Base-by-base conservation (phyloP, 2,329 filamentous ascomycete species). In the Paecilomyces fulvus region DNA sequence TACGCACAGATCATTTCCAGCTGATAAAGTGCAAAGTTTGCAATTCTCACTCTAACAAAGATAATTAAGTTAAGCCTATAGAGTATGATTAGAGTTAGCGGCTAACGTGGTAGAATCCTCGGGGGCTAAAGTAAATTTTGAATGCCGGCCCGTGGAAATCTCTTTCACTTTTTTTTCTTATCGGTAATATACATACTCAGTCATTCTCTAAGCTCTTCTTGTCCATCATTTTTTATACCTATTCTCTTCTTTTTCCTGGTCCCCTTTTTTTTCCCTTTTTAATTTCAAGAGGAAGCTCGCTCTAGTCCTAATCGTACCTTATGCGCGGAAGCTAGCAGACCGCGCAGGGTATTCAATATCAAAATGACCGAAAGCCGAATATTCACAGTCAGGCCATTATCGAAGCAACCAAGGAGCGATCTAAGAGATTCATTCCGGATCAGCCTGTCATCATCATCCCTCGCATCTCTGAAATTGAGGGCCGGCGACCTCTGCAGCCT, bases 351-450 rank as follows among this genome's bases (percentile, higher is more conserved):
- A n/a, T n/a, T n/a, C n/a, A 31, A 31, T 11, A 10, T 52, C 55
- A 60, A 58, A 25, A 75, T 76, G 73, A 63, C 72, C 6, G 72
- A 73, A 14, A 52, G 62, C 52, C 69, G 71, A 55, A 67, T 67
- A 58, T 83, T 83, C 61, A 80, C 79, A 12, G 76, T 83, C 58
- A 79, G 82, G 54, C 80, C 81, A n/a, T 67, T 80, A 59, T 75
- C 78, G 53, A 77, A 76, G 54, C 75, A 77, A 50, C 69, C 73
- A 3, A 70, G 72, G 61, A 73, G 72, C 59, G 76, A 79, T 21
- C 70, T 81, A 25, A 81, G 80, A 63, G 81, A 82, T 64, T 78
- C 80, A 3, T 85, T 85, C 63, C 77, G 82, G n/a, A 72, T 85
- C 37, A 79, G 82, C 62, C 69, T 86, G 9, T 78, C 82, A 1